Evolutionary conservation across 208 protist species (phyloP).

Genomic region (Wallacemonas sp.): DNA sequence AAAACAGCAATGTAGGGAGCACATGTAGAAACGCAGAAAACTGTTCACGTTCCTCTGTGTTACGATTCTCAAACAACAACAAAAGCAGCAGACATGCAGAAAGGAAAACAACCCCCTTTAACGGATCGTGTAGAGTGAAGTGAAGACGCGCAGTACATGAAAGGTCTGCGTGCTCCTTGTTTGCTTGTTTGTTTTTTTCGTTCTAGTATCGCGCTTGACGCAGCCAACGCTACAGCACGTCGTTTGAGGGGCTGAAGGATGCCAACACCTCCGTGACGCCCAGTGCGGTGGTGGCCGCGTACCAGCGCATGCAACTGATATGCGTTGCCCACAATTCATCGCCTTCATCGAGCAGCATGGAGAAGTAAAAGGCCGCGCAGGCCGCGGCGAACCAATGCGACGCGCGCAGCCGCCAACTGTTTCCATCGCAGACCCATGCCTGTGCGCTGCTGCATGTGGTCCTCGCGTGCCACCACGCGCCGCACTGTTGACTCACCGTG

Average conservation of each 20-base stretch:
- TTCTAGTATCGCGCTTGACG: background rate
- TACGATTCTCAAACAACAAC: background rate
- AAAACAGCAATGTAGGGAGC: background rate
- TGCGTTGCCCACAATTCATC: slow-evolving; percentile 45
- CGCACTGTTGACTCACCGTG: background rate
- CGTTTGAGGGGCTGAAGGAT: background rate
- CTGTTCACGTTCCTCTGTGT: no score
- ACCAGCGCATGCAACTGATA: slow-evolving; percentile 57
- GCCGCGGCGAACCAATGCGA: slow-evolving; percentile 34
- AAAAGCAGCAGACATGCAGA: background rate
- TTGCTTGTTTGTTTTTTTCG: background rate
- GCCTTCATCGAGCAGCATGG: slow-evolving; percentile 53
- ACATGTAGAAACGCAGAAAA: no score
- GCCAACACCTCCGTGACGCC: background rate
- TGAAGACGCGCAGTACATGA: no score
- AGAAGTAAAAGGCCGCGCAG: slow-evolving; percentile 46
- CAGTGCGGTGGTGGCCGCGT: slow-evolving; percentile 33
- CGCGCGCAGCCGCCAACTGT: slow-evolving; percentile 17
- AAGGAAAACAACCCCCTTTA: no score
- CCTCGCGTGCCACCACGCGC: slow-evolving; percentile 1
- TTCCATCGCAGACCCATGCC: background rate
- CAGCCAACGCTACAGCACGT: background rate
- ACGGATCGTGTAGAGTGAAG: no score
- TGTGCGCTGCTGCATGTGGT: no score
- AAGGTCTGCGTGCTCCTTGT: background rate